These are phyloP conservation scores for Kazachstania bromeliacearum DNA, from an alignment of 805 yeast species.

Conservation along the genomic window DNA sequence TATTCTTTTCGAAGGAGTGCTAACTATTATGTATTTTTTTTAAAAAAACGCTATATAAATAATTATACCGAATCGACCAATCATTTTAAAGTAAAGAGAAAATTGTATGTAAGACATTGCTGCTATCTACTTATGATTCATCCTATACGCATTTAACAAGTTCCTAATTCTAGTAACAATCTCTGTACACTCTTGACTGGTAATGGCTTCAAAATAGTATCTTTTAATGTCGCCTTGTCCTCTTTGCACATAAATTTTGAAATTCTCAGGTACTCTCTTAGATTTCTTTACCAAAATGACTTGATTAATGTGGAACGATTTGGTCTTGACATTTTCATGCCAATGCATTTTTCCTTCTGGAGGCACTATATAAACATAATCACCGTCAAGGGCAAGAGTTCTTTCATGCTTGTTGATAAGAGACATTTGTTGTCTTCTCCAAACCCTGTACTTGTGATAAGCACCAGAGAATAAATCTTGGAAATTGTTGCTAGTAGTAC, in stretches of 20 bases:
- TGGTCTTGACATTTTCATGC: constrained; percentile 71
- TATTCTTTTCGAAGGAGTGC: too few species aligned
- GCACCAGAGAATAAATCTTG: constrained; percentile 38
- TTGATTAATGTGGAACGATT: constrained; percentile 78
- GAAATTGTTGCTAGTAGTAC: constrained; percentile 13
- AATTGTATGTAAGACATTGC: too few species aligned
- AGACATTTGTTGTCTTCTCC: constrained; percentile 82
- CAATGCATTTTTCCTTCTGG: constrained; percentile 74
- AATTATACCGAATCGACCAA: too few species aligned
- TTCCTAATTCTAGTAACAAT: constrained; percentile 63
- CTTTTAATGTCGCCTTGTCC: constrained; percentile 57
- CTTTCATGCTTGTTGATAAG: constrained; percentile 68
- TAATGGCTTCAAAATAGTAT: constrained; percentile 76
- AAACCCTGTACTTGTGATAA: constrained; percentile 77
- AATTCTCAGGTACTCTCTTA: constrained; percentile 62
- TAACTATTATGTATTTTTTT: too few species aligned
- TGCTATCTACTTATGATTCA: constrained; percentile 30
- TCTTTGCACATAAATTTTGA: constrained; percentile 71
- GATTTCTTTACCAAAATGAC: constrained; percentile 69
- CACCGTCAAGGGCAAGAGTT: constrained; percentile 86
- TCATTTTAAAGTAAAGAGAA: too few species aligned
- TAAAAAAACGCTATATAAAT: too few species aligned
- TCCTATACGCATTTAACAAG: constrained; percentile 45
- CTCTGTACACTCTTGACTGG: constrained; percentile 52
- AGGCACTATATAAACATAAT: constrained; percentile 68